Evolutionary conservation across 2,329 filamentous ascomycete species (phyloP), one percentile per base, ranked within the genome.

Genomic region (Diaporthe sp.): DNA sequence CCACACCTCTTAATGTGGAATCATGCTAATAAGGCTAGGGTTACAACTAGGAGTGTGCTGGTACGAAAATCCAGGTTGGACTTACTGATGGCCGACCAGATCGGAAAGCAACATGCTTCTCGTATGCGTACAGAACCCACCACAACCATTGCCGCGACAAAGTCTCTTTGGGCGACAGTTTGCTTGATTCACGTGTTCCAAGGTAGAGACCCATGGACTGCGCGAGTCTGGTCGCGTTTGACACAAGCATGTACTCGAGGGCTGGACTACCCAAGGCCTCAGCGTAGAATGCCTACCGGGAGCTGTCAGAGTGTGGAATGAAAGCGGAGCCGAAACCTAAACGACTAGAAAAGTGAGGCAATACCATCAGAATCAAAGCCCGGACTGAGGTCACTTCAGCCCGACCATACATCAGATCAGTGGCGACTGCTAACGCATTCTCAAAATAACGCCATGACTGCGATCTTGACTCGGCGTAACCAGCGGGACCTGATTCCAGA

Each of bases 51-150:
- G 35, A 38, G 35, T 38, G 5, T 38, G 35, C 35, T 38, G 35
- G 35, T 38, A 38, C 35, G 10, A 38, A 38, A 10, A 38, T 38
- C 5, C 35, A 38, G 35, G 5, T 38, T 9, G 38, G 15, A 77
- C 77, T 61, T 42, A 78, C 77, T 2, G 77, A 78, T 45, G 77
- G 73, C 8, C 77, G 67, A n/a, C 77, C 76, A 5, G 76, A 78
- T 52, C 74, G 68, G 40, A 66, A 75, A 2, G 76, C 67, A 19
- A 78, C 72, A n/a, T 76, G 73, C 66, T 78, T 78, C 28, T 78
- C 77, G 57, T 75, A 76, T n/a, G 54, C 38, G 30, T 78, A 78
- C 9, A 78, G 54, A 2, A 68, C 58, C 77, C 77, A 78, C 58
- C 77, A 78, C 6, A 78, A 38, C 74, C 76, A 78, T 19, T 74